phyloP scores from a whole-genome alignment of 2,329 filamentous ascomycete genomes.

The Exophiala oligosperma region DNA sequence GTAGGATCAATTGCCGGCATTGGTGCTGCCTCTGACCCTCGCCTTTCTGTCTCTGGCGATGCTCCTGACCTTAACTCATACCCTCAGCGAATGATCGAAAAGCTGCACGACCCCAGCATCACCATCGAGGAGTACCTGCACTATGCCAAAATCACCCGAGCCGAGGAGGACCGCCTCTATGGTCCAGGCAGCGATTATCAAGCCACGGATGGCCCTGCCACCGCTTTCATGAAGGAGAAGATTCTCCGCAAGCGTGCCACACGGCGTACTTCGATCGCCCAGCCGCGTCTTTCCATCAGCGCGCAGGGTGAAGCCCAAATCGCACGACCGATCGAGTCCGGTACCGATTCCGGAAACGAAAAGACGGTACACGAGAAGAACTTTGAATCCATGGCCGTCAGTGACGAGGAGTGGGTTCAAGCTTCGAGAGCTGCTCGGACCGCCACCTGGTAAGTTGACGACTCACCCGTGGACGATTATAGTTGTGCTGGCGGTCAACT shows the following conservation, averaged over 20 bases:
- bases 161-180: constrained; percentile 32
- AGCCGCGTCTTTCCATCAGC: constrained; percentile 20
- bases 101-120: constrained; percentile 32
- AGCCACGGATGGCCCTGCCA: constrained; percentile 6
- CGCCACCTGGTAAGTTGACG: constrained; percentile 41
- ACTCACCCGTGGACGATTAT: neutral
- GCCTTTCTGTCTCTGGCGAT: constrained; percentile 9
- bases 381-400: constrained; percentile 32
- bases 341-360: constrained; percentile 20
- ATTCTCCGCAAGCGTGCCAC: constrained; percentile 19
- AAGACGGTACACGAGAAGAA: constrained; percentile 16
- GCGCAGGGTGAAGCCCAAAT: constrained; percentile 16
- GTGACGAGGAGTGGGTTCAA: constrained; percentile 49
- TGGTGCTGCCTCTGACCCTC: constrained; percentile 18
- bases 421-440: constrained; percentile 50
- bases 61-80: constrained; percentile 7
- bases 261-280: constrained; percentile 6
- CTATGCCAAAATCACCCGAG: constrained; percentile 38
- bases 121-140: constrained; percentile 42
- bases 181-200: constrained; percentile 17
- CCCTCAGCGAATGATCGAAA: constrained; percentile 10
- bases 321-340: constrained; percentile 2
- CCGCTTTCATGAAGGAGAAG: constrained; percentile 21
- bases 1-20: constrained; percentile 18
- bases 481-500: too few species aligned